Evolutionary conservation across 2,329 filamentous ascomycete genomes (phyloP).

Genomic region (Domatiomyces catenatus): DNA sequence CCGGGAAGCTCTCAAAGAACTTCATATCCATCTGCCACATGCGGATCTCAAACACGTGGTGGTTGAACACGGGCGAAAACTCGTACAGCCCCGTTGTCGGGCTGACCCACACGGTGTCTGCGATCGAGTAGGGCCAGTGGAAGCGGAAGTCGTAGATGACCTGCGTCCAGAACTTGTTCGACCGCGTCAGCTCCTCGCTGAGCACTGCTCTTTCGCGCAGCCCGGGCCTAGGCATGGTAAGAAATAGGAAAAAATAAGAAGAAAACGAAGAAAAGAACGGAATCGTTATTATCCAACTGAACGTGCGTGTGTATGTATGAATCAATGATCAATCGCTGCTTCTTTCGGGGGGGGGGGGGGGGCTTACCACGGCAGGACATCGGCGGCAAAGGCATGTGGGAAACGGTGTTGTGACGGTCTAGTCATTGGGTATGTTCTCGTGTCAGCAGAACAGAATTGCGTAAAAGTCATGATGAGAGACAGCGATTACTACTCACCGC

Average conservation of each 20-base stretch:
- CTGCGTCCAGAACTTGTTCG: conserved; percentile 1
- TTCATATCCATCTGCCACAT: conserved; percentile 1
- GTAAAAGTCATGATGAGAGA: background rate
- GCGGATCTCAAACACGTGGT: conserved; percentile 2
- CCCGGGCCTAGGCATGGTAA: conserved; percentile 1
- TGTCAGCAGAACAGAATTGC: background rate
- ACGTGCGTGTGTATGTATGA: no score
- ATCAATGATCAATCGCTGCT: no score
- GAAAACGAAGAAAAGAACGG: no score
- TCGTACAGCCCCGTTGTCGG: background rate
- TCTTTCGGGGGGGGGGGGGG: no score
- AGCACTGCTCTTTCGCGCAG: conserved; percentile 1
- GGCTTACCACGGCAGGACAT: conserved; percentile 5
- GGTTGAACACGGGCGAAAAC: background rate
- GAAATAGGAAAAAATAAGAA: background rate
- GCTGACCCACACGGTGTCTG: background rate
- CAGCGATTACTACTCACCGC: conserved; percentile 1
- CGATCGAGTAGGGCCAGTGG: background rate
- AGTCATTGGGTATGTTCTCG: no score
- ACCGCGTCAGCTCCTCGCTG: background rate
- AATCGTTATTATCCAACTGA: no score
- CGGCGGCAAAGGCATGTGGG: conserved; percentile 2
- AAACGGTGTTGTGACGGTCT: conserved; percentile 2
- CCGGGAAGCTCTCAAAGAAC: conserved; percentile 1
- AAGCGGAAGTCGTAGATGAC: conserved; percentile 1